These are phyloP conservation scores for Rhodotorula sp. DNA, from an alignment of 1,284 basidiomycete species.

Conservation along the genomic window DNA sequence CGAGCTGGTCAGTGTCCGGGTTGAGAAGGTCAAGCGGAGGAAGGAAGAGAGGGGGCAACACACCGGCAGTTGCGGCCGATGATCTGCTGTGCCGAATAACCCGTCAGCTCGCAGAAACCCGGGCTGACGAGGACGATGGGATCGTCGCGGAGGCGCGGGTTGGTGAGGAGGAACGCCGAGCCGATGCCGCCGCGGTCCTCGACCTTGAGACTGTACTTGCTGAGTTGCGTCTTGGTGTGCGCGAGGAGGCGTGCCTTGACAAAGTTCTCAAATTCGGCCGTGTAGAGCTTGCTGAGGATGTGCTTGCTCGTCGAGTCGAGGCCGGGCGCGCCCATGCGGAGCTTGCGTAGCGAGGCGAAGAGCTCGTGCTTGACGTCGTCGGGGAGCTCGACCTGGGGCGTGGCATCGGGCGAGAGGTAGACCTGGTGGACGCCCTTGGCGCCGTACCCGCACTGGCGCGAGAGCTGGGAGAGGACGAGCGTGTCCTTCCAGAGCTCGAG, in stretches of 20 bases:
- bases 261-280: constrained; percentile 15
- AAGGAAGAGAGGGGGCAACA: background rate
- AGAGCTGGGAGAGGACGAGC: background rate
- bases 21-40: background rate
- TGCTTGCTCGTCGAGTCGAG: constrained; percentile 22
- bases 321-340: background rate
- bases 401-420: constrained; percentile 6
- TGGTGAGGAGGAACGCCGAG: constrained; percentile 21
- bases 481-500: constrained; percentile 34
- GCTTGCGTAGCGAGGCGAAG: background rate
- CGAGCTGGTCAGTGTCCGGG: background rate
- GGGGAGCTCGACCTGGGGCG: background rate
- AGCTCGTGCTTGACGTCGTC: background rate
- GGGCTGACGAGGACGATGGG: constrained; percentile 47
- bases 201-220: constrained; percentile 9
- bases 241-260: constrained; percentile 27
- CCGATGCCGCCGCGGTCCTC: constrained; percentile 28
- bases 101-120: constrained; percentile 43
- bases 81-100: constrained; percentile 44
- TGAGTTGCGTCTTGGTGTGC: constrained; percentile 30
- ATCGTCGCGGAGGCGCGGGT: constrained; percentile 40
- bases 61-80: constrained; percentile 48
- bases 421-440: constrained; percentile 12
- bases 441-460: constrained; percentile 1
- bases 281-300: constrained; percentile 24